A percentile compares a stretch with the other conserved stretches of the same genome.
phyloP scores from a whole-genome alignment of 176 grass and related monocot genomes.

The Bothriochloa decipiens region DNA sequence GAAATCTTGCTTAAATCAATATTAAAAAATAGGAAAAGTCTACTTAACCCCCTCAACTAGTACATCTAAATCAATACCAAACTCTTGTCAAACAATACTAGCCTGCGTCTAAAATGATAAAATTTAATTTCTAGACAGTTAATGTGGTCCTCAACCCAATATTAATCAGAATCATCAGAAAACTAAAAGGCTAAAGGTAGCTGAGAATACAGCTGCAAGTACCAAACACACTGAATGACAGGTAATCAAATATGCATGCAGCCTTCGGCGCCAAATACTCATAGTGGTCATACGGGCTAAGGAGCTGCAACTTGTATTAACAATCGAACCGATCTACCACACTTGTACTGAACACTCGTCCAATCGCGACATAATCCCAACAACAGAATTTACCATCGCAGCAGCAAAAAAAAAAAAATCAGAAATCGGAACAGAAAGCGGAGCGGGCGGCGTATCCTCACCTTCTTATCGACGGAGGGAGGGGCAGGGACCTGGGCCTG shows the following conservation, averaged over 20 bases:
- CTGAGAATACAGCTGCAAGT: background rate
- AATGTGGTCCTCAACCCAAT: background rate
- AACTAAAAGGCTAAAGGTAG: background rate
- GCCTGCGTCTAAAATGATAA: background rate
- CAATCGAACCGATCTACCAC: constrained; percentile 6
- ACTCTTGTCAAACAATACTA: background rate
- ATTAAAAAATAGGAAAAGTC: background rate
- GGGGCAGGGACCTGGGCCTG: constrained; percentile 54
- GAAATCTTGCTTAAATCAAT: background rate
- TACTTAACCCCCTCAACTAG: background rate
- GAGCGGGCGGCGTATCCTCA: constrained; percentile 14
- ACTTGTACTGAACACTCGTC: background rate
- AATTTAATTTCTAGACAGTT: background rate
- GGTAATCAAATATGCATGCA: background rate
- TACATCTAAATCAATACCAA: background rate
- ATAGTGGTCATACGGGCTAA: background rate
- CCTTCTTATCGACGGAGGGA: constrained; percentile 84
- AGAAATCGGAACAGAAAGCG: background rate
- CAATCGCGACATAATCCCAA: background rate
- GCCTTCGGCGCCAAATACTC: background rate
- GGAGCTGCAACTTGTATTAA: background rate
- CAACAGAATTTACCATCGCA: background rate
- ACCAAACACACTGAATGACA: background rate
- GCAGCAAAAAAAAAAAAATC: background rate
- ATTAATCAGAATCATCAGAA: background rate